Conservation (phyloP, 2,329 filamentous ascomycete species). For the Anthostomella pinea region DNA sequence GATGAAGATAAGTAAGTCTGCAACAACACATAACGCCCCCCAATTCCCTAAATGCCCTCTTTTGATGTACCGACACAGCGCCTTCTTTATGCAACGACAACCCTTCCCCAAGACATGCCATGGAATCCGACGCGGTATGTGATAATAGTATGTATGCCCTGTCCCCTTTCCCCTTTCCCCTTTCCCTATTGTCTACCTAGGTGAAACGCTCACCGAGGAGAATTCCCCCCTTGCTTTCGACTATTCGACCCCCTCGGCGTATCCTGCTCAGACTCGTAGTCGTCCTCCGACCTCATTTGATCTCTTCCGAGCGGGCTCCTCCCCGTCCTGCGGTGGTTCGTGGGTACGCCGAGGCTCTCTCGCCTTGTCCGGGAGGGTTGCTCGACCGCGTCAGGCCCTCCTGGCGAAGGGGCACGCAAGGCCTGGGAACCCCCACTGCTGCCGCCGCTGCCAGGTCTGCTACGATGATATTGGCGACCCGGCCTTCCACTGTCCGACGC, state of each 20-base stretch:
- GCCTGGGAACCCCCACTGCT: constrained; percentile 16
- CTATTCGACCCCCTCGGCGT: background rate
- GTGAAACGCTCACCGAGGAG: too few species aligned
- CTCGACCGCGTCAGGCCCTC: constrained; percentile 9
- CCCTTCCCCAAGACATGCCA: constrained; percentile 2
- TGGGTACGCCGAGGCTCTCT: constrained; percentile 22
- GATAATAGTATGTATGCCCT: too few species aligned
- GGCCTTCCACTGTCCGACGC: constrained; percentile 16
- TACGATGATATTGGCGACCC: constrained; percentile 18
- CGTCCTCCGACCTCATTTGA: background rate
- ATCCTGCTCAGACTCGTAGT: background rate
- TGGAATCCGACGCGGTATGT: too few species aligned
- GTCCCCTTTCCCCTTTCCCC: background rate
- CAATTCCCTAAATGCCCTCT: constrained; percentile 11
- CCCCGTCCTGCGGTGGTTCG: constrained; percentile 28
- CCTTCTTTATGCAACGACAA: constrained; percentile 12
- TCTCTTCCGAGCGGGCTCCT: constrained; percentile 37
- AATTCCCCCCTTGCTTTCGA: background rate
- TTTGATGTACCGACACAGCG: constrained; percentile 10
- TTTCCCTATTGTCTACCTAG: background rate
- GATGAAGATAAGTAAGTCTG: too few species aligned
- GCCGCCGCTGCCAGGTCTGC: constrained; percentile 20
- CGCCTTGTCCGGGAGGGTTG: constrained; percentile 12
- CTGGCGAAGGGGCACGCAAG: constrained; percentile 9
- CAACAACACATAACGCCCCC: too few species aligned